A percentile compares a stretch with the other conserved stretches of the same genome.
Conservation (phyloP, 768 basidiomycete species). For the Fistulinella prunicolor region DNA sequence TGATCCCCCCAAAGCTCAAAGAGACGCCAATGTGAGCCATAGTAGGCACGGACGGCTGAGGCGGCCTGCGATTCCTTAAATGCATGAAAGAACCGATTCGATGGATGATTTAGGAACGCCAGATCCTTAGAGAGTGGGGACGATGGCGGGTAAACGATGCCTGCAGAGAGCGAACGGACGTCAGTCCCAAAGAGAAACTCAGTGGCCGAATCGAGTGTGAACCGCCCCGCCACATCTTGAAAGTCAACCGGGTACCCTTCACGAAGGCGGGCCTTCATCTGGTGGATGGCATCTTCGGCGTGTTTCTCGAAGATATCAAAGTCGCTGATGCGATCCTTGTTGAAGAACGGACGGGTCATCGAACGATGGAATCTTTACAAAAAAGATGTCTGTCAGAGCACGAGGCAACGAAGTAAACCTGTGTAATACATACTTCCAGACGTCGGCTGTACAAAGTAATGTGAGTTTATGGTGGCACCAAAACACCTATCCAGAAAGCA, state of each 20-base stretch:
- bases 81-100: conserved; percentile 38
- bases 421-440: no score
- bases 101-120: conserved; percentile 26
- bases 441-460: conserved; percentile 25
- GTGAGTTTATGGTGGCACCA: conserved; percentile 1
- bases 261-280: no score
- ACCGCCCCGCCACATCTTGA: no score
- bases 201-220: no score
- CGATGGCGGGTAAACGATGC: conserved; percentile 34
- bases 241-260: no score
- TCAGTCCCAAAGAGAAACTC: no score
- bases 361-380: conserved; percentile 39
- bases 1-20: conserved; percentile 41
- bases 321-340: no score
- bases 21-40: conserved; percentile 44
- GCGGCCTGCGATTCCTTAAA: conserved; percentile 38
- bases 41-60: conserved; percentile 32
- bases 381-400: neutral
- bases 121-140: conserved; percentile 21
- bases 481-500: neutral
- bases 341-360: no score
- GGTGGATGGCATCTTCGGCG: no score
- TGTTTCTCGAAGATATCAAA: no score
- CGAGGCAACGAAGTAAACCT: neutral
- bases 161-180: no score